These are phyloP conservation scores for Tilletiopsis washingtonensis DNA, from an alignment of 1,284 basidiomycete genomes.

Conservation along the genomic window DNA sequence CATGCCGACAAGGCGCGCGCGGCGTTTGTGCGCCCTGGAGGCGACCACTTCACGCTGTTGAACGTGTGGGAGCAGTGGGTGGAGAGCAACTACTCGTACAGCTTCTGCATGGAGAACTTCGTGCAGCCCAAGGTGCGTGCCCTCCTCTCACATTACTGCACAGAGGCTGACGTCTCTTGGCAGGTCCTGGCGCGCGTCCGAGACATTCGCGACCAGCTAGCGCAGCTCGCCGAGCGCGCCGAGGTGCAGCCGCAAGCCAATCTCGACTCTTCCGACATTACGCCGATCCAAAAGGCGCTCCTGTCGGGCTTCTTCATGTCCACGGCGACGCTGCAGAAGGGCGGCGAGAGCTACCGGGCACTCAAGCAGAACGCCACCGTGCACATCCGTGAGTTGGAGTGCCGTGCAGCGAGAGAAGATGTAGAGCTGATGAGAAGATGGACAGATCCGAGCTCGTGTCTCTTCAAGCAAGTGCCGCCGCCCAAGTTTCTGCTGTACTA, in stretches of 20 bases:
- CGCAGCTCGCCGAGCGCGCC: conserved; percentile 88
- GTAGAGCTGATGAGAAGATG: no score
- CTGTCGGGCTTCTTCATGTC: conserved; percentile 95
- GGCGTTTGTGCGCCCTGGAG: conserved; percentile 89
- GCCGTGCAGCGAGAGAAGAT: no score
- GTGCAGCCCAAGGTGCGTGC: conserved; percentile 95
- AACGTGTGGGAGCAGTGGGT: conserved; percentile 99
- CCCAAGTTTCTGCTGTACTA: conserved; percentile 81
- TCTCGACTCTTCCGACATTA: conserved; percentile 82
- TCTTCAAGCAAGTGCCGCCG: conserved; percentile 92
- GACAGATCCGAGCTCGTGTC: conserved; percentile 72
- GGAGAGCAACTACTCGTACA: conserved; percentile 76
- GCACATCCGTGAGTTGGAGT: conserved; percentile 63
- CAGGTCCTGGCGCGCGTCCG: conserved; percentile 76
- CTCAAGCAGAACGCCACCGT: conserved; percentile 84
- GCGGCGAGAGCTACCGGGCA: conserved; percentile 61
- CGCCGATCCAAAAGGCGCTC: conserved; percentile 86
- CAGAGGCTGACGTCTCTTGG: no score
- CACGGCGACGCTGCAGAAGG: conserved; percentile 51
- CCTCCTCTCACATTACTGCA: no score
- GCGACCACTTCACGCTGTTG: conserved; percentile 92
- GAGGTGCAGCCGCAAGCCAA: conserved; percentile 74
- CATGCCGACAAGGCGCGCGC: conserved; percentile 79
- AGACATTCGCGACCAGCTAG: conserved; percentile 90
- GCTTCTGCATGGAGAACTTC: conserved; percentile 62